Evolutionary conservation across 2,329 filamentous ascomycete genomes (phyloP), one percentile per base, ranked within the genome.

Genomic region (Incumbomyces lentus): DNA sequence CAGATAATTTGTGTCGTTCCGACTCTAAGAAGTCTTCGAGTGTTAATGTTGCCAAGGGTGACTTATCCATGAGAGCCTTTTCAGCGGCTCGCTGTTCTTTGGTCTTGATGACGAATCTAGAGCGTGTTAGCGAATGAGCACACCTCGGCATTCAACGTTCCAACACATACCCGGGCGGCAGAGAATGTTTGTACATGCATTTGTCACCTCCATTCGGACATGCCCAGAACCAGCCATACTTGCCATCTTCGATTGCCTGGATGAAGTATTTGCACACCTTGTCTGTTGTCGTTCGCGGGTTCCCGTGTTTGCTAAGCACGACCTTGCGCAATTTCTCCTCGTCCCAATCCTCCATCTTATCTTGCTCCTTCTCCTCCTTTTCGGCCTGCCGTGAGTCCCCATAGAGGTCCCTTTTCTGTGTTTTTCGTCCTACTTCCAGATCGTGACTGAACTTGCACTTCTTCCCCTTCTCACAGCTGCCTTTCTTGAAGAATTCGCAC

Each of bases 201-300:
- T 95, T 86, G 63, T 98, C 84, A 53, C 86, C 90, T 55, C 88
- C 89, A 61, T 96, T 96, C 39, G 92, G 92, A 76, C 92, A 98
- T 49, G 81, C 75, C 92, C 92, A 98, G 70, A 98, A 96, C 92
- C 92, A 98, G 52, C 92, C 92, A 60, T 98, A 98, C 68, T 96
- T 98, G 60, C 88, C 86, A 62, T 98, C 92, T 69, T 98, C 92
- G 52, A 98, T 92, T 19, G 92, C 92, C 57, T 89, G 82, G 63
- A 96, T 92, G 65, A 98, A 98, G 73, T 72, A 95, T 69, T 96
- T 98, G 86, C 92, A 98, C 56, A 98, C 92, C 70, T 96, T 98
- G 64, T 98, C 92, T 39, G 92, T 98, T 4, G 85, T 86, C 17
- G 89, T 95, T 64, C 83, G 81, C 50, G 94, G 92, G 67, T 98